Percentiles rank a stretch among this genome's conserved stretches.
phyloP scores from a whole-genome alignment of 2,329 filamentous ascomycete genomes.

The Gyromitra esculenta region DNA sequence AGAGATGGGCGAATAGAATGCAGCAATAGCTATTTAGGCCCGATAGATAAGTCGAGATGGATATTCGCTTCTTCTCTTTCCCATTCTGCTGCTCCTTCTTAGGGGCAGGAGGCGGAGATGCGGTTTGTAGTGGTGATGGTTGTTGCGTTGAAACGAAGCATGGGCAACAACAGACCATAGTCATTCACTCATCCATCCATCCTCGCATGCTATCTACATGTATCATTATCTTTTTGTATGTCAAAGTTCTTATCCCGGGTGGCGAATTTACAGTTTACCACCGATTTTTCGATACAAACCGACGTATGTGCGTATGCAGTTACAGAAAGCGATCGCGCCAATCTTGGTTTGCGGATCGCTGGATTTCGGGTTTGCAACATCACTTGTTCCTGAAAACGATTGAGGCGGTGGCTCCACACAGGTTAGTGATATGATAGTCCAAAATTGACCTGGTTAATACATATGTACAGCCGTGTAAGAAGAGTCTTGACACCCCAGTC shows the following conservation, averaged over 20 bases:
- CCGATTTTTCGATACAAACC: slow-evolving; percentile 31
- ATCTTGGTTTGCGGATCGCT: slow-evolving; percentile 41
- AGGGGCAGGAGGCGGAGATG: slow-evolving; percentile 21
- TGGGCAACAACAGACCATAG: slow-evolving; percentile 38
- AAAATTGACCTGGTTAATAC: slow-evolving; percentile 8
- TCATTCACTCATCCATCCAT: slow-evolving; percentile 6
- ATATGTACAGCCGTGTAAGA: background rate
- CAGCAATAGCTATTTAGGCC: slow-evolving; percentile 14
- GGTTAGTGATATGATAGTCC: slow-evolving; percentile 22
- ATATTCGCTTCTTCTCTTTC: slow-evolving; percentile 29
- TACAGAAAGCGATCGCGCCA: slow-evolving; percentile 40
- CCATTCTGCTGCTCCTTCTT: background rate
- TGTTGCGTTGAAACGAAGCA: slow-evolving; percentile 39
- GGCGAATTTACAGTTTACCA: slow-evolving; percentile 34
- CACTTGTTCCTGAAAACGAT: slow-evolving; percentile 42
- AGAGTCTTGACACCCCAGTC: too few relatives aligned
- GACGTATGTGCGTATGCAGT: slow-evolving; percentile 1
- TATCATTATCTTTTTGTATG: slow-evolving; percentile 2
- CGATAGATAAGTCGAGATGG: slow-evolving; percentile 39
- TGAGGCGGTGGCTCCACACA: slow-evolving; percentile 44
- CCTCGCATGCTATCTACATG: slow-evolving; percentile 9
- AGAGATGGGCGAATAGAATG: slow-evolving; percentile 35
- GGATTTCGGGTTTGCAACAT: slow-evolving; percentile 40
- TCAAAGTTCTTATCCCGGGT: slow-evolving; percentile 13
- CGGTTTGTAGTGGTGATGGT: slow-evolving; percentile 27